Percentiles rank a stretch among this genome's conserved stretches.
Evolutionary conservation across 305 asterid species (phyloP).

Genomic region (Fraxinus ornus): DNA sequence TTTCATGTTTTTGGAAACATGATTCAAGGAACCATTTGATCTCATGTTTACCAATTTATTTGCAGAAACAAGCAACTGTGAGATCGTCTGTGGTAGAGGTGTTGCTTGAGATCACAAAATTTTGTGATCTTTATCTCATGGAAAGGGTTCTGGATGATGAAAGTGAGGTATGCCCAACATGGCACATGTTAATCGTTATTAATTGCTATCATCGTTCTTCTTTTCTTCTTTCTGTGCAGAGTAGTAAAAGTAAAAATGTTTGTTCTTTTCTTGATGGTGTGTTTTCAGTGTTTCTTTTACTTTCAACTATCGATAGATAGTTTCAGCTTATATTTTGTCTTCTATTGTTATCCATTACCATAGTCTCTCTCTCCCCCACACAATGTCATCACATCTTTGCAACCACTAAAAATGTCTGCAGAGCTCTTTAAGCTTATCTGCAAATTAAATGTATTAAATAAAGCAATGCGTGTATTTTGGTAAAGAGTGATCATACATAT

Average conservation of each 20-base stretch:
- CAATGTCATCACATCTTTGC: neutral
- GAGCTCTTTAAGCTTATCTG: neutral
- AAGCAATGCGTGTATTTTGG: neutral
- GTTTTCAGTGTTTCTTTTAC: slow-evolving; percentile 6
- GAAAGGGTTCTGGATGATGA: slow-evolving; percentile 87
- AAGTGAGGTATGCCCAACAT: slow-evolving; percentile 58
- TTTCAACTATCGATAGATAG: neutral
- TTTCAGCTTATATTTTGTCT: neutral
- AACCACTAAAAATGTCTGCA: neutral
- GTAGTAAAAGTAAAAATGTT: neutral
- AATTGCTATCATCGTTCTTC: neutral
- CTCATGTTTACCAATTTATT: slow-evolving; percentile 23
- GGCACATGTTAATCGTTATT: slow-evolving; percentile 15
- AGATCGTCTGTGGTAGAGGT: slow-evolving; percentile 76
- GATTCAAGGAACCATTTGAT: slow-evolving; percentile 20
- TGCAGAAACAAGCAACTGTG: slow-evolving; percentile 82
- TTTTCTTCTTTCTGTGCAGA: neutral
- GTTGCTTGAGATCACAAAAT: slow-evolving; percentile 81
- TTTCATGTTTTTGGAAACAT: slow-evolving; percentile 1
- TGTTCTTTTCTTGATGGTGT: neutral
- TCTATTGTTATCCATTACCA: neutral
- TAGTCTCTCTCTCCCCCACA: neutral
- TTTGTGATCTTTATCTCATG: slow-evolving; percentile 92
- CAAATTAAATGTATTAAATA: neutral
- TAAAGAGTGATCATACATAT: neutral